phyloP scores from a whole-genome alignment of 768 basidiomycete genomes.

The Pholiota microspora region DNA sequence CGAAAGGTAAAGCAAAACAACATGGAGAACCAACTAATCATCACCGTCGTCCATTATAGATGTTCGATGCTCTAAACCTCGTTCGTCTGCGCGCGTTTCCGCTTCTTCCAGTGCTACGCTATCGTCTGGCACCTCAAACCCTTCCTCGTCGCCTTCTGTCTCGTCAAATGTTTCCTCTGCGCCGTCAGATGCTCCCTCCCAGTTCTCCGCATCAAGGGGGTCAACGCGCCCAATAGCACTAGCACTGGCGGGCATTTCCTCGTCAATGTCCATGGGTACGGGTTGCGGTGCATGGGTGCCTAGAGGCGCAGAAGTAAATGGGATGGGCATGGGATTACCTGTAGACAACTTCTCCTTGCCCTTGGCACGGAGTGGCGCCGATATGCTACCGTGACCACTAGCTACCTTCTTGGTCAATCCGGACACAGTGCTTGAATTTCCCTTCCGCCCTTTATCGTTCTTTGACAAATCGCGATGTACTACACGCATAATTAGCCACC shows the following conservation, averaged over 20 bases:
- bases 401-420: constrained; percentile 20
- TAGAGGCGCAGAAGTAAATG: constrained; percentile 31
- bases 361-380: constrained; percentile 25
- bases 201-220: background rate
- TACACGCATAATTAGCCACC: constrained; percentile 25
- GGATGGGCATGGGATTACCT: constrained; percentile 20
- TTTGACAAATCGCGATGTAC: constrained; percentile 68
- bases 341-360: constrained; percentile 30
- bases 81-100: constrained; percentile 35
- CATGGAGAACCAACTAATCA: too few species aligned
- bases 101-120: constrained; percentile 40
- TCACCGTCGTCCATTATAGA: background rate
- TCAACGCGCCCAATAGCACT: background rate
- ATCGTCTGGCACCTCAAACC: constrained; percentile 39
- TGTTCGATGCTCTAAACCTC: constrained; percentile 30
- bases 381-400: background rate
- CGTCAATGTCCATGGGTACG: background rate
- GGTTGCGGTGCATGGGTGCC: constrained; percentile 6
- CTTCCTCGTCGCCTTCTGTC: constrained; percentile 33
- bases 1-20: too few species aligned
- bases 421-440: constrained; percentile 22
- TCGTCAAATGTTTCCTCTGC: constrained; percentile 34
- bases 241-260: background rate
- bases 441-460: constrained; percentile 54
- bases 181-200: background rate